Evolutionary conservation across 495 filamentous ascomycete genomes (phyloP).

Genomic region (Penicillium canescens): DNA sequence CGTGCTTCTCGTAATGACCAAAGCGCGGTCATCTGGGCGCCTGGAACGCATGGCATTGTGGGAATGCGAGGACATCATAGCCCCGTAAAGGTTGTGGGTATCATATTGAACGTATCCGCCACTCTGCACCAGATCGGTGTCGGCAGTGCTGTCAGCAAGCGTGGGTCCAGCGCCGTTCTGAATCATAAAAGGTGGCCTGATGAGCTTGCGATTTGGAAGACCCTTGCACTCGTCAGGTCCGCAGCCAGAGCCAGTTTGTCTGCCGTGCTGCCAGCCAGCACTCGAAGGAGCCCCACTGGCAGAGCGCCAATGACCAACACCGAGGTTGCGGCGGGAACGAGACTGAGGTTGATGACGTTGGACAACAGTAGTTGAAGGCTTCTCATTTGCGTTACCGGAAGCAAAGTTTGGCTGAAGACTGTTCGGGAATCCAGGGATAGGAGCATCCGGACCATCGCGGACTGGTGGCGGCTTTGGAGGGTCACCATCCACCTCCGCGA

Average conservation of each 20-base stretch:
- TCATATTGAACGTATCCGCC: slow-evolving; percentile 22
- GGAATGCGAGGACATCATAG: slow-evolving; percentile 9
- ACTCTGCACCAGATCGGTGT: slow-evolving; percentile 14
- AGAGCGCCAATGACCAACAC: slow-evolving; percentile 19
- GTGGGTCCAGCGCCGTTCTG: slow-evolving; percentile 15
- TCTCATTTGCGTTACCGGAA: slow-evolving; percentile 1
- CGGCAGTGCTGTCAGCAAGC: slow-evolving; percentile 11
- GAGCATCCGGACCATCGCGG: slow-evolving; percentile 12
- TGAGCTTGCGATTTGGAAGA: slow-evolving; percentile 13
- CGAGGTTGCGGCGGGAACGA: slow-evolving; percentile 10
- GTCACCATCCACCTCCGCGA: slow-evolving; percentile 12
- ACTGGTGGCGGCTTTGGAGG: slow-evolving; percentile 19
- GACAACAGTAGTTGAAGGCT: slow-evolving; percentile 2
- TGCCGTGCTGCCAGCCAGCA: slow-evolving; percentile 10
- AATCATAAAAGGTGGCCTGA: slow-evolving; percentile 20
- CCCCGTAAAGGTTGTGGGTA: slow-evolving; percentile 23
- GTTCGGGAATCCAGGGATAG: slow-evolving; percentile 21
- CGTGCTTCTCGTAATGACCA: slow-evolving; percentile 76
- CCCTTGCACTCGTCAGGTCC: slow-evolving; percentile 12
- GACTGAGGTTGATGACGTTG: background rate
- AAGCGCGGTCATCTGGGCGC: slow-evolving; percentile 51
- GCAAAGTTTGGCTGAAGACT: slow-evolving; percentile 22
- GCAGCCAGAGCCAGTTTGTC: slow-evolving; percentile 10
- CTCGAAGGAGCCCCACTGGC: background rate
- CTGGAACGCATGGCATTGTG: slow-evolving; percentile 15